Conservation (phyloP, 345 rosid species). For the Corchorus capsularis region DNA sequence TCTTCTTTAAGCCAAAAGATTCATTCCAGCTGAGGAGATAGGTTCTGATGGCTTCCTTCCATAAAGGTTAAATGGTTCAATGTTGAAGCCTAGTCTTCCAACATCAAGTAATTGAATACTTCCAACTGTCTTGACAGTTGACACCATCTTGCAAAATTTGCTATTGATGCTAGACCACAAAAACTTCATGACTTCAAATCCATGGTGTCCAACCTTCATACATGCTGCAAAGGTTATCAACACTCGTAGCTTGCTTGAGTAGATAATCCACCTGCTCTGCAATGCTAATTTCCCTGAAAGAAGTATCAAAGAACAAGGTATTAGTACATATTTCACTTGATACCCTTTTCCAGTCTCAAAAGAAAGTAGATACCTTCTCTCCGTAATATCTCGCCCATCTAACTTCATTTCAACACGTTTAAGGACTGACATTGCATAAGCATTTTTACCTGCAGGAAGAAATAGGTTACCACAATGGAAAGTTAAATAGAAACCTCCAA, state of each 20-base stretch:
- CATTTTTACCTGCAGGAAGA: conserved; percentile 64
- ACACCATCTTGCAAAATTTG: conserved; percentile 1
- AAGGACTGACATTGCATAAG: conserved; percentile 81
- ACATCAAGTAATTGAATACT: conserved; percentile 18
- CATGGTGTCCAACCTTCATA: conserved; percentile 99
- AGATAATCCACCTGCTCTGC: conserved; percentile 87
- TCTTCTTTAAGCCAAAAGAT: neutral
- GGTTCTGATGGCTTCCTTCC: neutral
- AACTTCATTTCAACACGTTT: conserved; percentile 78
- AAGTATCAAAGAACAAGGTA: conserved; percentile 2
- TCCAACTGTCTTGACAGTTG: conserved; percentile 1
- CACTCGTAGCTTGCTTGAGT: conserved; percentile 77
- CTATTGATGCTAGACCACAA: neutral
- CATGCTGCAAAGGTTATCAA: conserved; percentile 96
- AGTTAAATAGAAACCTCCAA: neutral
- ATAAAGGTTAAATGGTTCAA: neutral
- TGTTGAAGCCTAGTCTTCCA: conserved; percentile 4
- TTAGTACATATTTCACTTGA: neutral
- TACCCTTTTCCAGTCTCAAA: neutral
- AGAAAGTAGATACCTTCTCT: conserved; percentile 49
- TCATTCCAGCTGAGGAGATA: neutral
- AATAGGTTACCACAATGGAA: conserved; percentile 4
- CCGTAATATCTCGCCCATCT: conserved; percentile 73
- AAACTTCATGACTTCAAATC: conserved; percentile 52
- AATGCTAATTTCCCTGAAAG: conserved; percentile 62